phyloP scores from a whole-genome alignment of 2,329 filamentous ascomycete species.

The Microcyclospora tardicrescens region DNA sequence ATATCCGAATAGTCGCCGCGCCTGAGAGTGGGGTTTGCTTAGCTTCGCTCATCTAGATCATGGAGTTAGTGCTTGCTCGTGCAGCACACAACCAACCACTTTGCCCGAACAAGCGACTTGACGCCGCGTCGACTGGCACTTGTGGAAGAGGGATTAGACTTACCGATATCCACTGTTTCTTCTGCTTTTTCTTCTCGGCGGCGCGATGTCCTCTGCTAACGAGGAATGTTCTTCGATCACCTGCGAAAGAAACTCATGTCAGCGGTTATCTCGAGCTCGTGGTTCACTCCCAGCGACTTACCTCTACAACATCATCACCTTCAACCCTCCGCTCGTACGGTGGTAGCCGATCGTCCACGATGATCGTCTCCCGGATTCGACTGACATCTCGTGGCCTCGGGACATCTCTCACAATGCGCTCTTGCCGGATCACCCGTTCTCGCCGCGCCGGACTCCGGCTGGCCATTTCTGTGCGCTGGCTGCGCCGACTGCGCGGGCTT shows the following conservation, averaged over 20 bases:
- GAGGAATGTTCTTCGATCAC: conserved; percentile 44
- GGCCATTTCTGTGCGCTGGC: conserved; percentile 18
- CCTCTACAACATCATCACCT: conserved; percentile 40
- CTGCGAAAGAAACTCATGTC: conserved; percentile 15
- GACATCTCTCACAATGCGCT: conserved; percentile 22
- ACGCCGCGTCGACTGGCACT: conserved; percentile 16
- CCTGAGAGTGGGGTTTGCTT: conserved; percentile 9
- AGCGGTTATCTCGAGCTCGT: neutral
- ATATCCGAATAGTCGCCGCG: conserved; percentile 12
- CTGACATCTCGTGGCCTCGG: conserved; percentile 15
- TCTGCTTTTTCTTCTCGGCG: conserved; percentile 26
- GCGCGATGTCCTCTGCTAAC: conserved; percentile 22
- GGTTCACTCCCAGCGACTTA: neutral
- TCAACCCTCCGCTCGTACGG: conserved; percentile 28
- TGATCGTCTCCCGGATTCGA: conserved; percentile 22
- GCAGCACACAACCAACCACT: neutral
- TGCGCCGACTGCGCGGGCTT: conserved; percentile 12
- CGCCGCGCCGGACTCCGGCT: conserved; percentile 15
- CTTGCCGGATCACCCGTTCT: conserved; percentile 21
- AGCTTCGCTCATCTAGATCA: conserved; percentile 1
- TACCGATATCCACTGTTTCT: conserved; percentile 36
- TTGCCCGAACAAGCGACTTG: neutral
- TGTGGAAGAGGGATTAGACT: conserved; percentile 31
- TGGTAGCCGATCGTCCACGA: conserved; percentile 30
- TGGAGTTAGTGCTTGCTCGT: conserved; percentile 2